Base-by-base conservation (phyloP, 2,329 filamentous ascomycete species). In the Chrysoporthe deuterocubensis region DNA sequence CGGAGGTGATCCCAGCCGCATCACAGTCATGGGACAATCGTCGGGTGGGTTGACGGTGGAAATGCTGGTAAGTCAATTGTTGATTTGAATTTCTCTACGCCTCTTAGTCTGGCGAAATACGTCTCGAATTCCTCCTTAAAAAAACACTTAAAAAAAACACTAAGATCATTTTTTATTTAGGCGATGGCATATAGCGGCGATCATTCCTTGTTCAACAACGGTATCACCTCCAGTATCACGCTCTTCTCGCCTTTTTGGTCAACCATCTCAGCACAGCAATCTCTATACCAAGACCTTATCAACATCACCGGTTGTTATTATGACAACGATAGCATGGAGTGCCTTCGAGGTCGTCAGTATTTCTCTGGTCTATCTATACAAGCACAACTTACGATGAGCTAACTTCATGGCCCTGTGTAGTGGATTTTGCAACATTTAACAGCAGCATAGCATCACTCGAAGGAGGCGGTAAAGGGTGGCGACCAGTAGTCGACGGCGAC, bases 21-120 rank as follows among this genome's bases (percentile, higher is more conserved):
- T 61, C 43, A 61, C 59, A 26, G 59, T 61, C n/a, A 43, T 61
- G 40, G 59, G 59, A 43, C 59, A 61, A 34, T 61, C 59, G 14
- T 61, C 59, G 1, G 59, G 59, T 34, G 59, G 59, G 5, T 37
- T 61, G 59, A 61, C 59, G 11, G 59, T 61, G 59, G 59, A 61
- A 61, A 46, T 61, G 59, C 43, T 61, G 26, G 57, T 59, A 59
- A 13, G 57, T 43, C 18, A 3, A 42, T 40, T 58, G 4, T 13
- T 26, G 14, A 6, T 58, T n/a, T 13, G 0, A 13, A 11, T 8
- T 9, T 1, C 8, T 9, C 8, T 2, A 1, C 46, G 1, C 46
- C 46, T 50, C 2, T 21, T 50, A 6, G 7, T 16, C 9, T 40
- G 37, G 37, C 9, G 37, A 40, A 40, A 6, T 40, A 40, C 9